Evolutionary conservation across 177 flowering plant genomes (phyloP), one percentile per base, ranked within the genome.

Genomic region (Vitis hybrid): DNA sequence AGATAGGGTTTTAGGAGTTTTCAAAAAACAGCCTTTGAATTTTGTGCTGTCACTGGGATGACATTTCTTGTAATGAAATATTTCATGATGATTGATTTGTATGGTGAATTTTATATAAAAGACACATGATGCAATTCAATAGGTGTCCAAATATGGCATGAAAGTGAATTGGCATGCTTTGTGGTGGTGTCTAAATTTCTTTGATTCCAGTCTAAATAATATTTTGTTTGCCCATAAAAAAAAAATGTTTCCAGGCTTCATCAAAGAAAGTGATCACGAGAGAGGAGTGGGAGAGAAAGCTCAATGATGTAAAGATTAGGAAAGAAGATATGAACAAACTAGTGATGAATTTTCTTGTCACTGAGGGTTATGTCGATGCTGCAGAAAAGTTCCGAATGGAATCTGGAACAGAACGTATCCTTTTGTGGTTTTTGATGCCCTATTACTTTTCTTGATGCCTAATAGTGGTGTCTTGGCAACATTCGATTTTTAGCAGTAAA

Each of bases 261-360:
- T 86, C 97, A 18, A 96, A 92, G 83, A 96, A 88, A 77, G 85
- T 93, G 62, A 87, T 90, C 55, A 96, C 97, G 10, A 81, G 86
- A 80, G 97, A 86, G 19, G 98, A 92, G 67, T 93, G 99, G 99
- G 97, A 93, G 80, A 96, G 92, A 76, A 93, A 83, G 80, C 91
- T 93, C 18, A 86, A 77, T 49, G 88, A 88, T 66, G 90, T 89
- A 31, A 92, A 90, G 74, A 80, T 90, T 55, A 85, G 88, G 83
- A 93, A 92, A 77, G 97, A 96, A 71, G 97, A 96, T 73, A 93
- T 96, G 97, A 90, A 96, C 81, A 91, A 86, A 61, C 78, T 96
- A 74, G 98, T 96, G 73, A 93, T 96, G 99, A 89, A 96, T 81
- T 96, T 88, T 77, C 92, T 96, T 67, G 98, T 93, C 45, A 96